A percentile compares a stretch with the other conserved stretches of the same genome.
Conservation (phyloP, 257 asterid genomes). For the Forsythia viridissima region DNA sequence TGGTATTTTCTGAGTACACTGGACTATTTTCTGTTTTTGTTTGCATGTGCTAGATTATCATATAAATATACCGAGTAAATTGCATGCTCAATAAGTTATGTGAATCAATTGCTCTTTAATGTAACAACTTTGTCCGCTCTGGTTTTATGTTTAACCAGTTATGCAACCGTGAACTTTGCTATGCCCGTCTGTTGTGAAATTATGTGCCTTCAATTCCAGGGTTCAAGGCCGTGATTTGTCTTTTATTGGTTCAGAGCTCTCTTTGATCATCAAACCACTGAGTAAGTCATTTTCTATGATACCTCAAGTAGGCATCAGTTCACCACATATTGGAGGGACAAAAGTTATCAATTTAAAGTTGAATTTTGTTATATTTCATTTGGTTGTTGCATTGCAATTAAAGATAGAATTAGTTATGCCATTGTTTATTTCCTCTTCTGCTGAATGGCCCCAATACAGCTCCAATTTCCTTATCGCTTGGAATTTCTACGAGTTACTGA, state of each 20-base stretch:
- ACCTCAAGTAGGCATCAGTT: not conserved
- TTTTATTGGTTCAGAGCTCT: constrained; percentile 16
- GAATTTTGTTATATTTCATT: not conserved
- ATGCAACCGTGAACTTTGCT: not conserved
- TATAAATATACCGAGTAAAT: not conserved
- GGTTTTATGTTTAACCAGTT: not conserved
- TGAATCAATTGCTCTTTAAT: constrained; percentile 5
- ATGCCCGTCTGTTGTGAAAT: constrained; percentile 13
- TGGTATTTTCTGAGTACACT: not conserved
- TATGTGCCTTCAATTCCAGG: constrained; percentile 26
- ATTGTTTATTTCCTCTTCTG: not conserved
- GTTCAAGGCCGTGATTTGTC: constrained; percentile 8
- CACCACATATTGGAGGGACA: not conserved
- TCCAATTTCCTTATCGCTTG: not conserved
- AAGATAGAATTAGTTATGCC: not conserved
- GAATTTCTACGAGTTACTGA: not conserved
- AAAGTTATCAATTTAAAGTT: not conserved
- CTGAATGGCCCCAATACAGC: not conserved
- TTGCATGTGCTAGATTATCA: not conserved
- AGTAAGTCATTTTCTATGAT: constrained; percentile 21
- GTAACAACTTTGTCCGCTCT: not conserved
- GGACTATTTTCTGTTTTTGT: not conserved
- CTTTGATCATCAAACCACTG: constrained; percentile 16
- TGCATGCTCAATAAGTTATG: constrained; percentile 5
- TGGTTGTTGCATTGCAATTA: not conserved